Conservation (phyloP, 73 alveolate genomes). For the Paramecium sonneborni region DNA sequence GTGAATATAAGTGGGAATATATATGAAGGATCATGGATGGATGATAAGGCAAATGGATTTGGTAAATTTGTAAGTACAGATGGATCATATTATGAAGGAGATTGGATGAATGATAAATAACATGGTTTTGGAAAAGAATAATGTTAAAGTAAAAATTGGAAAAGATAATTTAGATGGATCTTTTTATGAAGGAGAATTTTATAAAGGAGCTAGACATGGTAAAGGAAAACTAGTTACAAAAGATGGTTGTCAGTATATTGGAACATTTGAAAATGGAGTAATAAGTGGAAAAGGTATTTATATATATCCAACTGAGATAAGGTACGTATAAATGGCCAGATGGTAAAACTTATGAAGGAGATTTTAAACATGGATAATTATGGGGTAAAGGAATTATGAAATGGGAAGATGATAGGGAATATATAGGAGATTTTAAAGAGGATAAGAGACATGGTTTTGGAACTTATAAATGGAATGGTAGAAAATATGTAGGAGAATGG, state of each 20-base stretch:
- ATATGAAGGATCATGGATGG: constrained; percentile 77
- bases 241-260: constrained; percentile 78
- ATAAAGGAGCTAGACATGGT: constrained; percentile 83
- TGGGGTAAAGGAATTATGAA: constrained; percentile 76
- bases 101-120: constrained; percentile 60
- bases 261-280: constrained; percentile 78
- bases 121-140: constrained; percentile 57
- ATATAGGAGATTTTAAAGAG: constrained; percentile 70
- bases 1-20: constrained; percentile 73
- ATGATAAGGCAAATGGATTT: constrained; percentile 59
- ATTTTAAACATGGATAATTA: constrained; percentile 73
- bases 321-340: constrained; percentile 75
- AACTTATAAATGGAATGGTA: constrained; percentile 76
- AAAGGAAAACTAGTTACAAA: constrained; percentile 74
- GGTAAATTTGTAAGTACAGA: constrained; percentile 32
- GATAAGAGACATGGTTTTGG: constrained; percentile 79
- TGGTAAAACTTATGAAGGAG: constrained; percentile 79
- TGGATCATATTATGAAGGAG: constrained; percentile 64
- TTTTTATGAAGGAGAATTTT: constrained; percentile 77
- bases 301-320: constrained; percentile 4
- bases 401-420: constrained; percentile 77
- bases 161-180: constrained; percentile 72
- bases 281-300: constrained; percentile 76
- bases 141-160: constrained; percentile 17
- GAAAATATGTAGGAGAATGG: constrained; percentile 84